Evolutionary conservation across 2,329 filamentous ascomycete genomes (phyloP).

Genomic region (Xylariaceae sp.): DNA sequence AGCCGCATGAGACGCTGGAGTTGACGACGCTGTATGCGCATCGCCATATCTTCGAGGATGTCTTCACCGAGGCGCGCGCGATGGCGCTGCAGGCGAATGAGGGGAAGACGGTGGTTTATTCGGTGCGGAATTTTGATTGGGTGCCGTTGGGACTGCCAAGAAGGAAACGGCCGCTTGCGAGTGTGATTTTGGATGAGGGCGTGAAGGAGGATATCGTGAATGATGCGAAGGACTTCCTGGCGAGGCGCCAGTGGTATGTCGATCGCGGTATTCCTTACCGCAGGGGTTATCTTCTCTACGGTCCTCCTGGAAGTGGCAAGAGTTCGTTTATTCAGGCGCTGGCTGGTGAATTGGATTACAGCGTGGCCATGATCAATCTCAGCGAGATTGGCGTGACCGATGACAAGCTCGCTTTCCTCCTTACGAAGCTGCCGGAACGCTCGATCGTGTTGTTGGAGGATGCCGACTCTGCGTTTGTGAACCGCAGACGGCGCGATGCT

Average conservation of each 20-base stretch:
- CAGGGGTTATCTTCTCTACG: conserved; percentile 81
- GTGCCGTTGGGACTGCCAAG: conserved; percentile 75
- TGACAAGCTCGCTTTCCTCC: conserved; percentile 77
- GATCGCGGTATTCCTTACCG: conserved; percentile 93
- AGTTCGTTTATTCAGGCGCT: conserved; percentile 95
- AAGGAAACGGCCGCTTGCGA: conserved; percentile 79
- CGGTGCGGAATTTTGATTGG: conserved; percentile 80
- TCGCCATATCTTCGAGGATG: conserved; percentile 80
- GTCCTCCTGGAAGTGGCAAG: conserved; percentile 86
- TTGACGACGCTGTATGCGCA: conserved; percentile 88
- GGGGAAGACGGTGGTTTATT: conserved; percentile 90
- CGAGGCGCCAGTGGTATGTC: conserved; percentile 78
- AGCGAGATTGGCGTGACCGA: conserved; percentile 87
- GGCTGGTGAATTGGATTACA: conserved; percentile 86
- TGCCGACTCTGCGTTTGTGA: conserved; percentile 84
- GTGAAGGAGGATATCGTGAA: conserved; percentile 74
- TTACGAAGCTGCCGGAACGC: conserved; percentile 77
- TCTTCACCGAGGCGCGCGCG: conserved; percentile 81
- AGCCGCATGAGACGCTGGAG: conserved; percentile 90
- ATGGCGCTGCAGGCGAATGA: conserved; percentile 76
- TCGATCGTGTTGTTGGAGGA: conserved; percentile 84
- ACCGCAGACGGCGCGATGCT: conserved; percentile 67
- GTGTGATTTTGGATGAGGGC: conserved; percentile 84
- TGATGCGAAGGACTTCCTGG: conserved; percentile 78
- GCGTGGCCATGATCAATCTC: conserved; percentile 86